Evolutionary conservation across 2,329 filamentous ascomycete species (phyloP), one percentile per base, ranked within the genome.

Genomic region (Sporothrix humicola): DNA sequence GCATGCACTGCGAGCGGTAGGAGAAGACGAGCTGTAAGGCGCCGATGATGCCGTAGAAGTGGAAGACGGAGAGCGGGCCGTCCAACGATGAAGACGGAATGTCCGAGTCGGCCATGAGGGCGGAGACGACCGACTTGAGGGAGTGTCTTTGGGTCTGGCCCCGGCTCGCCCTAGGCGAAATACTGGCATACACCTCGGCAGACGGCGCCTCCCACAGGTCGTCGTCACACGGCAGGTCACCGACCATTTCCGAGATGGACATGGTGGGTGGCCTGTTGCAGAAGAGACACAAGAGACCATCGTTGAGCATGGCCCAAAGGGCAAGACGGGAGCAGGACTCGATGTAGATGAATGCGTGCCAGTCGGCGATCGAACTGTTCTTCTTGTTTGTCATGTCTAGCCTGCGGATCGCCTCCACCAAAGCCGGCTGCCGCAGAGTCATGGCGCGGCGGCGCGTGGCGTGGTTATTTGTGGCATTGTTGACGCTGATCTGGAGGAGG

Each of bases 1-100:
- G 65, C 46, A 54, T 23, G 2, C 17, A 13, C 12, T 52, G 44
- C 9, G 46, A 12, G n/a, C 46, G 65, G 46, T 31, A 69, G 13
- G 50, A 15, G 15, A 69, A 69, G 65, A 69, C n/a, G 20, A 69
- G 23, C 61, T 66, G 61, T 10, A 66, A 10, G 17, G 61, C 61
- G 15, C 63, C 63, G 13, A 68, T 23, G 46, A 68, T 46, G 44
- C 44, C n/a, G 10, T 68, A 68, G 44, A 68, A 44, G 23, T 68
- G 44, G 12, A 68, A 68, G 46, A 68, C 63, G 13, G 20, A 52
- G 23, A 69, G 15, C 15, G n/a, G 7, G 42, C 2, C 2, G 26
- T 7, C n/a, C 5, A 26, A 23, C 10, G 17, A 9, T 3, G 46
- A 7, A 9, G 31, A n/a, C 26, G 13, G 10, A n/a, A 13, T 15